Evolutionary conservation across 2,329 filamentous ascomycete species (phyloP), one percentile per base, ranked within the genome.

Genomic region (Aspergillus sergii): DNA sequence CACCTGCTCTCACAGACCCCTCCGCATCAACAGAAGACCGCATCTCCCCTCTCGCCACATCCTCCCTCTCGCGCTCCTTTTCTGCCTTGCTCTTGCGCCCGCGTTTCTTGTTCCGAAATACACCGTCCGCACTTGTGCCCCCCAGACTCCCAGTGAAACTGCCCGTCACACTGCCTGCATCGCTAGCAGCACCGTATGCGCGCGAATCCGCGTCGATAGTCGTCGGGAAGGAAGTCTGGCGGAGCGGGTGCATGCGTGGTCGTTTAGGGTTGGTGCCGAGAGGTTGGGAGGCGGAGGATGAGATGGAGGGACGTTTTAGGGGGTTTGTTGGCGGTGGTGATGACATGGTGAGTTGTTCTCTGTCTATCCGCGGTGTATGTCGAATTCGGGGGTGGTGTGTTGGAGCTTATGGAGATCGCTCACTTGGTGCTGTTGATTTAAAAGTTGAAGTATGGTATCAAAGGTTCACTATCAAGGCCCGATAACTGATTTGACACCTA

Each of bases 171-270:
- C 78, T 80, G 3, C 75, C 79, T 0, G 75, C 78, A 61, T 80
- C 79, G 59, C 77, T 79, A 41, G 73, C 66, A 8, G 68, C 72
- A 39, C 71, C 72, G 64, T 74, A 75, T 36, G 70, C 69, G 54
- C 75, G 71, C 36, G 69, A 66, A 34, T 74, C 73, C 3, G 64
- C 43, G 50, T 79, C 78, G 32, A 75, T 68, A 14, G 71, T 71
- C 4, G 69, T 71, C 0, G 80, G 80, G 63, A 81, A 82, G 28
- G 80, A 82, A 28, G 80, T 82, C 63, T 83, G 80, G 43, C 80
- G 78, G 59, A 83, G 79, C 19, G 81, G 81, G 66, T 83, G 81
- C 69, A 80, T 77, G 66, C 78, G 79, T 66, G 72, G 67, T 30
- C 68, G 72, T 64, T 74, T 75, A 59, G 62, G 65, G 60, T 75